Percentiles rank a stretch among this genome's conserved stretches.
Evolutionary conservation across 495 filamentous ascomycete genomes (phyloP).

Genomic region (Lichina pygmaea): DNA sequence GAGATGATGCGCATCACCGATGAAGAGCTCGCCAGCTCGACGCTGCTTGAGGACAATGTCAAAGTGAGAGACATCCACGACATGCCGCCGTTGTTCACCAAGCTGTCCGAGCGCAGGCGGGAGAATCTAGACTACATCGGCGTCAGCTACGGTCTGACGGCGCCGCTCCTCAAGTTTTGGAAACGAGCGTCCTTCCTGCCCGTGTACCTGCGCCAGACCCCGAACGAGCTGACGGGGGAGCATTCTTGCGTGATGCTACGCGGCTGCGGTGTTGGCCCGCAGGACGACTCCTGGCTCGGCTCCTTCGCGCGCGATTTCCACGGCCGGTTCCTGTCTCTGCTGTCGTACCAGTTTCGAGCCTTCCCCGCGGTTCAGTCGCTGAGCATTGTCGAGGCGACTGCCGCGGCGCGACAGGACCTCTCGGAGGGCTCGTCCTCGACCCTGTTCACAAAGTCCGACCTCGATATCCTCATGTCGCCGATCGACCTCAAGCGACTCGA

Average conservation of each 20-base stretch:
- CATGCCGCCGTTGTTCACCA: conserved; percentile 82
- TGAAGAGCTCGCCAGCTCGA: conserved; percentile 49
- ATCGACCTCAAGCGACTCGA: conserved; percentile 89
- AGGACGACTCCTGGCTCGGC: conserved; percentile 57
- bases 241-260: conserved; percentile 95
- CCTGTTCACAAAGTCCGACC: conserved; percentile 28
- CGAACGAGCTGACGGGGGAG: conserved; percentile 90
- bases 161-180: conserved; percentile 87
- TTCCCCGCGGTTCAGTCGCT: conserved; percentile 64
- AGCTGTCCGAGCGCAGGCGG: conserved; percentile 59
- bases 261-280: conserved; percentile 28
- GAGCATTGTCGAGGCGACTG: conserved; percentile 52
- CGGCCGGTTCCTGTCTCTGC: conserved; percentile 56
- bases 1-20: conserved; percentile 63
- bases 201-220: conserved; percentile 83
- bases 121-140: conserved; percentile 73
- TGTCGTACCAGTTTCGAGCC: conserved; percentile 75
- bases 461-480: conserved; percentile 56
- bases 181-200: conserved; percentile 64
- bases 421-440: conserved; percentile 25
- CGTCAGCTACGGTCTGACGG: conserved; percentile 82
- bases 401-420: conserved; percentile 34
- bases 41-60: conserved; percentile 62
- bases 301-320: conserved; percentile 88
- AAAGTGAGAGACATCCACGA: conserved; percentile 70